Evolutionary conservation across 164 flowering plant species (phyloP).

Genomic region (Amborella trichopoda): DNA sequence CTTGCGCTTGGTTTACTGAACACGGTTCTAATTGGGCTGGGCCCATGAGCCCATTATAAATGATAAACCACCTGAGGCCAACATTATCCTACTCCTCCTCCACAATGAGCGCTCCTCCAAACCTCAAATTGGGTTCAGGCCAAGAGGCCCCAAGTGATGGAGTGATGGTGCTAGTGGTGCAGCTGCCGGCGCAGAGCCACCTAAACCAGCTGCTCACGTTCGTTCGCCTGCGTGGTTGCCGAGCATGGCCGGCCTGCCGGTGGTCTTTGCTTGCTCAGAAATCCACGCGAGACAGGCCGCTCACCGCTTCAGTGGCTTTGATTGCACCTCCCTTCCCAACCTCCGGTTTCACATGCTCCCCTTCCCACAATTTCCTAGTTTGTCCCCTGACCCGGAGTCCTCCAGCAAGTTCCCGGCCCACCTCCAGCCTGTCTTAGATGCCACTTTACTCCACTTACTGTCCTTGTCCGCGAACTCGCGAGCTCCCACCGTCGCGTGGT

Average conservation of each 20-base stretch:
- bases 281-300: constrained; percentile 46
- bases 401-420: constrained; percentile 39
- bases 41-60: too few relatives aligned
- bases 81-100: too few relatives aligned
- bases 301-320: constrained; percentile 27
- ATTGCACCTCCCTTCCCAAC: constrained; percentile 8
- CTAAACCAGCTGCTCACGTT: constrained; percentile 47
- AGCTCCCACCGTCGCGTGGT: constrained; percentile 16
- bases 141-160: too few relatives aligned
- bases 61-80: too few relatives aligned
- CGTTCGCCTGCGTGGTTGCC: constrained; percentile 28
- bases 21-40: too few relatives aligned
- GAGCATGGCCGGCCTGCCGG: constrained; percentile 23
- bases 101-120: too few relatives aligned
- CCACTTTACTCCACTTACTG: constrained; percentile 20
- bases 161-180: constrained; percentile 41
- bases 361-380: constrained; percentile 21
- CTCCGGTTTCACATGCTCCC: constrained; percentile 42
- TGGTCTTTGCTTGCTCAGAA: constrained; percentile 34
- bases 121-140: too few relatives aligned
- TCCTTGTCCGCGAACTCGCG: constrained; percentile 26
- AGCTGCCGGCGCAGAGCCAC: constrained; percentile 54
- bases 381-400: constrained; percentile 33
- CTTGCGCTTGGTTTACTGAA: too few relatives aligned
- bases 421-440: constrained; percentile 30